These are phyloP conservation scores for Tylopilus sp. DNA, from an alignment of 768 basidiomycete genomes.

Conservation along the genomic window DNA sequence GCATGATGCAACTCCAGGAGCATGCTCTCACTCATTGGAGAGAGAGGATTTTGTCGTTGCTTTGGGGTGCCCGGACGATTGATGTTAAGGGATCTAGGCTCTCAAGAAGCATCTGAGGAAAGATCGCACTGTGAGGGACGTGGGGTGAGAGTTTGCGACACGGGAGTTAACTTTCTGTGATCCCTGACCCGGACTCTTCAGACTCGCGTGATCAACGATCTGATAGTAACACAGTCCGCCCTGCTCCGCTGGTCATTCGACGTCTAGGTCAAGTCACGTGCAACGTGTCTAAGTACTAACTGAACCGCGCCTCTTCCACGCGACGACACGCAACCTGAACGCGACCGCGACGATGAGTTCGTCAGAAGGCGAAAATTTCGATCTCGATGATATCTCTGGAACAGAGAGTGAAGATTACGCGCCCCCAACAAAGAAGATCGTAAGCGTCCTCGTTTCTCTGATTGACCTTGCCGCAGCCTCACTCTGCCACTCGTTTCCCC, in stretches of 20 bases:
- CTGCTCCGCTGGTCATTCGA: neutral
- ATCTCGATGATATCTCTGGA: slow-evolving; percentile 53
- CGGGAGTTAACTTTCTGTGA: too few relatives aligned
- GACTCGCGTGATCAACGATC: too few relatives aligned
- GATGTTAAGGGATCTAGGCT: too few relatives aligned
- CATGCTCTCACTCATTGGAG: too few relatives aligned
- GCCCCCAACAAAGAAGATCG: slow-evolving; percentile 57
- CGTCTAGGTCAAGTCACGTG: slow-evolving; percentile 11
- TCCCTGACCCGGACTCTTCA: too few relatives aligned
- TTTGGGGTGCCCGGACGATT: too few relatives aligned
- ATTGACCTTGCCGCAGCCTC: slow-evolving; percentile 5
- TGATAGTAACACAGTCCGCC: too few relatives aligned
- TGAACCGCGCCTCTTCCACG: slow-evolving; percentile 4
- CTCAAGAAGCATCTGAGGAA: too few relatives aligned
- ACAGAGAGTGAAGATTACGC: slow-evolving; percentile 67
- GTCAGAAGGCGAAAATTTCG: slow-evolving; percentile 68
- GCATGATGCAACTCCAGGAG: too few relatives aligned
- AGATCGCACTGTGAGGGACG: too few relatives aligned
- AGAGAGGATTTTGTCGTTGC: neutral
- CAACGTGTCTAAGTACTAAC: slow-evolving; percentile 10
- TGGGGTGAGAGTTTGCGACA: too few relatives aligned
- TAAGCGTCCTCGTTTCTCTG: slow-evolving; percentile 2
- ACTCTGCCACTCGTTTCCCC: slow-evolving; percentile 16
- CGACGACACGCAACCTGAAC: slow-evolving; percentile 2
- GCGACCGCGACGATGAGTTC: slow-evolving; percentile 56